Evolutionary conservation across 306 rosid genomes (phyloP).

Genomic region (Hippophae gyantsensis): DNA sequence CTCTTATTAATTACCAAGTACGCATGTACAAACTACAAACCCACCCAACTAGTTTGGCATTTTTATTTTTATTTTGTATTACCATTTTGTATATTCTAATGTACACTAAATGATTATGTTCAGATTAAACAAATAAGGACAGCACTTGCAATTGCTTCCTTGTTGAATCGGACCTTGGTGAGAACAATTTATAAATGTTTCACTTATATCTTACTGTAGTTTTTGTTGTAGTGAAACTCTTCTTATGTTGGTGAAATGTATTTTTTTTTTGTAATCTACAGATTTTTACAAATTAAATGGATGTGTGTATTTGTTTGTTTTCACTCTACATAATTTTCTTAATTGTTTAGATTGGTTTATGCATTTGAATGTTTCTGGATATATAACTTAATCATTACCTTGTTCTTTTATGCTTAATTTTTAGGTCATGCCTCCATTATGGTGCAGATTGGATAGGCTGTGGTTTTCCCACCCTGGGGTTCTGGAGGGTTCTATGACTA

Average conservation of each 20-base stretch:
- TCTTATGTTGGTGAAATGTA: too few species aligned
- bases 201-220: not conserved
- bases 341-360: conserved; percentile 1
- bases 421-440: conserved; percentile 96
- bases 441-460: conserved; percentile 97
- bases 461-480: conserved; percentile 97
- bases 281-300: not conserved
- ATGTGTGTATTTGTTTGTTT: conserved; percentile 1
- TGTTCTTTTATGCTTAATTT: conserved; percentile 17
- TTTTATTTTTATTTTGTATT: conserved; percentile 12
- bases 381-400: conserved; percentile 17
- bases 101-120: conserved; percentile 20
- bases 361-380: conserved; percentile 13
- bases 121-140: conserved; percentile 89
- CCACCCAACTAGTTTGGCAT: conserved; percentile 24
- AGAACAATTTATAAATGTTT: conserved; percentile 21
- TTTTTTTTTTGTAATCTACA: too few species aligned
- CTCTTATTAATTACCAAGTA: conserved; percentile 89
- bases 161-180: conserved; percentile 88
- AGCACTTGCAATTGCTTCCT: conserved; percentile 83
- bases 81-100: conserved; percentile 7
- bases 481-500: conserved; percentile 76
- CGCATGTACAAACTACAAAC: conserved; percentile 31
- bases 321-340: not conserved
- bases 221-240: conserved; percentile 3